Evolutionary conservation across 441 rosid genomes (phyloP).

Genomic region (Croton laevigatus): DNA sequence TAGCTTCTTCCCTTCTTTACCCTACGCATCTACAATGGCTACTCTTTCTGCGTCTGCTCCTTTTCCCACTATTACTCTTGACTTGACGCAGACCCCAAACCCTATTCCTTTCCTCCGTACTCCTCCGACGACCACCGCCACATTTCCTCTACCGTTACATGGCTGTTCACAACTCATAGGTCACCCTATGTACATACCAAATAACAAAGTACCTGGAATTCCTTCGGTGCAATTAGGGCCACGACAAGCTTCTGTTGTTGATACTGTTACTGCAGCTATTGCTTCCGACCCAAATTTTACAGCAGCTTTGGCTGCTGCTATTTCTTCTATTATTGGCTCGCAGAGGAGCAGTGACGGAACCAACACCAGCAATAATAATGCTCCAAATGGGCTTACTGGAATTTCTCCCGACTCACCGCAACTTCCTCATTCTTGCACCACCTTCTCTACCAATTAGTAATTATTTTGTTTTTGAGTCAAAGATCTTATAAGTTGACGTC

Average conservation of each 20-base stretch:
- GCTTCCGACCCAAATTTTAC: conserved; percentile 81
- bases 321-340: conserved; percentile 51
- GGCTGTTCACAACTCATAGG: conserved; percentile 35
- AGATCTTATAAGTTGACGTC: not conserved
- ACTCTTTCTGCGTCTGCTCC: conserved; percentile 75
- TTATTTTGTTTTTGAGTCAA: not conserved
- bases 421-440: conserved; percentile 88
- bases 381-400: conserved; percentile 28
- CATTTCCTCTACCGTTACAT: conserved; percentile 47
- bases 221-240: conserved; percentile 35
- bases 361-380: conserved; percentile 14
- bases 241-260: conserved; percentile 49
- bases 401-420: conserved; percentile 58
- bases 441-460: conserved; percentile 64
- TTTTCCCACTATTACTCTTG: conserved; percentile 81
- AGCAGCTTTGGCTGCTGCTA: conserved; percentile 74
- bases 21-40: conserved; percentile 55
- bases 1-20: conserved; percentile 40
- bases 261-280: conserved; percentile 65
- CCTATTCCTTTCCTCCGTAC: conserved; percentile 32
- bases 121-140: conserved; percentile 26
- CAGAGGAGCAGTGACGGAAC: conserved; percentile 25
- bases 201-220: conserved; percentile 11
- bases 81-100: conserved; percentile 58
- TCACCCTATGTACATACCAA: conserved; percentile 32